Evolutionary conservation across 768 basidiomycete species (phyloP).

Genomic region (Serendipita vermifera): DNA sequence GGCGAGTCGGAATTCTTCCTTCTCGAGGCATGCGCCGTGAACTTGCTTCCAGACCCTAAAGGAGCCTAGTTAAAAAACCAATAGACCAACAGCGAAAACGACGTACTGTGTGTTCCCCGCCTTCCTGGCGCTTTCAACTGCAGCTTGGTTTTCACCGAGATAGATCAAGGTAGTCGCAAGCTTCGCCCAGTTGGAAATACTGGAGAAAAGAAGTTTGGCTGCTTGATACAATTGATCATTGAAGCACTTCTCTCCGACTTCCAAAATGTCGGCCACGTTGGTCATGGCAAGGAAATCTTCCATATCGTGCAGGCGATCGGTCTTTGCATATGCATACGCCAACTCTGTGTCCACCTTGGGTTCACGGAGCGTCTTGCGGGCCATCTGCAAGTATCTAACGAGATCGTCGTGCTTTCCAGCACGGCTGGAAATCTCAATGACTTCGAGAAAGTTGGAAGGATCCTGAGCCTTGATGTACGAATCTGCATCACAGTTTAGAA

Average conservation of each 20-base stretch:
- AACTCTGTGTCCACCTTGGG: slow-evolving; percentile 97
- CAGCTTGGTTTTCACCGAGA: slow-evolving; percentile 93
- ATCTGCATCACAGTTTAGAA: slow-evolving; percentile 33
- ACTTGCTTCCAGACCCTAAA: slow-evolving; percentile 98
- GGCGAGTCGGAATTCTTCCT: slow-evolving; percentile 90
- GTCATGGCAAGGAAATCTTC: slow-evolving; percentile 98
- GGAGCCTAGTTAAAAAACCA: slow-evolving; percentile 13
- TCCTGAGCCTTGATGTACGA: slow-evolving; percentile 98
- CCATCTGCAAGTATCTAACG: slow-evolving; percentile 96
- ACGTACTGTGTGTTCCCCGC: slow-evolving; percentile 95
- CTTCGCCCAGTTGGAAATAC: slow-evolving; percentile 98
- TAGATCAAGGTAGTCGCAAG: slow-evolving; percentile 97
- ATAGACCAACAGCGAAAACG: background rate
- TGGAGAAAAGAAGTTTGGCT: slow-evolving; percentile 85
- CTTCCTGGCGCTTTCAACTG: slow-evolving; percentile 98
- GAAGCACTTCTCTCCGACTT: slow-evolving; percentile 98
- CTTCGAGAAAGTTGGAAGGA: slow-evolving; percentile 83
- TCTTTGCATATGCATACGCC: slow-evolving; percentile 94
- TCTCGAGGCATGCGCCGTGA: slow-evolving; percentile 95
- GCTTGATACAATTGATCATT: slow-evolving; percentile 97
- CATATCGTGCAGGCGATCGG: slow-evolving; percentile 88
- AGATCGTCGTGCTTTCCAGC: slow-evolving; percentile 91
- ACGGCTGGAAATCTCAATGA: slow-evolving; percentile 88
- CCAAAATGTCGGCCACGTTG: slow-evolving; percentile 92
- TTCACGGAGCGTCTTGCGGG: slow-evolving; percentile 89